Base-by-base conservation (phyloP, 306 rosid genomes). In the Mucuna pruriens region DNA sequence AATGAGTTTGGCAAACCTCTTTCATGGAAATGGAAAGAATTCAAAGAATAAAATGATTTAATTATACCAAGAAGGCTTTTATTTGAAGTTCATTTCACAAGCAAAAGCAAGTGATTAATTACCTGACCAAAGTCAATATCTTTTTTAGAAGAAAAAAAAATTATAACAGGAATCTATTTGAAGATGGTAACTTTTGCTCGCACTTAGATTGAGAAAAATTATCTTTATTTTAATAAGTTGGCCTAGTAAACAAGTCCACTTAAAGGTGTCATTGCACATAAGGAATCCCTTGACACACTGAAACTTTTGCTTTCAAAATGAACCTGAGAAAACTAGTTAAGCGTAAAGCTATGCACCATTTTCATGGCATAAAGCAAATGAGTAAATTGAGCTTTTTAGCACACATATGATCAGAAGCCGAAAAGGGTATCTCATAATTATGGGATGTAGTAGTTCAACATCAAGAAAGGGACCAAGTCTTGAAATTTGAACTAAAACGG, bases 291-390 rank as follows among this genome's bases (percentile, higher is more conserved):
- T 77, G 84, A 87, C 84, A 74, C 82, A 49, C 76, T 55, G 87
- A 87, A 87, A 87, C 80, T 74, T 87, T 81, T 84, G 88, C 82
- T 82, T 36, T 87, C 34, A 62, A 61, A 51, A 78, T 84, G 85
- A 81, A 67, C 82, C 73, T 87, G 82, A 80, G 82, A 78, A 74
- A 17, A 73, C 79, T 68, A 62, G 40, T 65, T 65, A 51, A 74
- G 70, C 72, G 11, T 62, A 81, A 81, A 84, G 82, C 83, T 75
- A 82, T 54, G 86, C 81, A 78, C 42, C 84, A 57, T 75, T 74
- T 69, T 69, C 29, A 62, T 48, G 88, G 80, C 84, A 81, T 52
- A 81, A 74, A 52, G 64, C 17, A 77, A 63, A 17, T 42, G 48
- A 62, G 77, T 49, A 26, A 79, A 63, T 78, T 54, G 74, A 78